A percentile compares a stretch with the other conserved stretches of the same genome.
Evolutionary conservation across 1,284 basidiomycete species (phyloP).

Genomic region (Anthracocystis panici-leucophaei): DNA sequence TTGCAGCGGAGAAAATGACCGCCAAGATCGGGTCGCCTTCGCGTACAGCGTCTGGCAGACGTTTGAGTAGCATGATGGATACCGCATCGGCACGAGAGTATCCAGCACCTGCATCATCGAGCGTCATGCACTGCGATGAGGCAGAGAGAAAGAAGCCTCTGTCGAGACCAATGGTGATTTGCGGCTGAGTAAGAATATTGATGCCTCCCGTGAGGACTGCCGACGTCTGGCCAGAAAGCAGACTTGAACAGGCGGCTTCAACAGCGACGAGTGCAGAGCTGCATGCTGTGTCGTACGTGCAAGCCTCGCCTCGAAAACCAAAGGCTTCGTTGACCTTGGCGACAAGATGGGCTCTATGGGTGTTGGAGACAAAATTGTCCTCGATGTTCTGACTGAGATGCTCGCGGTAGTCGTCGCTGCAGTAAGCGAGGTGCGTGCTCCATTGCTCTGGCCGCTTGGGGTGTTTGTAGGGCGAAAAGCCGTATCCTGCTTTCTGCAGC

Average conservation of each 20-base stretch:
- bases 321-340: slow-evolving; percentile 36
- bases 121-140: slow-evolving; percentile 52
- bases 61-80: slow-evolving; percentile 49
- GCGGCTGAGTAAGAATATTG: slow-evolving; percentile 55
- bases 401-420: slow-evolving; percentile 54
- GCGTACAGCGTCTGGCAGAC: slow-evolving; percentile 41
- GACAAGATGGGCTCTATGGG: slow-evolving; percentile 44
- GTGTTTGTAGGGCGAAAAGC: slow-evolving; percentile 25
- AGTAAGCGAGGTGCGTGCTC: slow-evolving; percentile 49
- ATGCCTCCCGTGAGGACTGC: slow-evolving; percentile 50
- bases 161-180: slow-evolving; percentile 56
- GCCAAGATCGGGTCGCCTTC: slow-evolving; percentile 52
- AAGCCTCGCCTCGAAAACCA: slow-evolving; percentile 48
- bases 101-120: slow-evolving; percentile 49
- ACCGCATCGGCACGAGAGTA: slow-evolving; percentile 54
- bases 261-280: slow-evolving; percentile 53
- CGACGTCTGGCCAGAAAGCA: slow-evolving; percentile 28
- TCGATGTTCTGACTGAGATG: slow-evolving; percentile 48
- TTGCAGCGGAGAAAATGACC: slow-evolving; percentile 43
- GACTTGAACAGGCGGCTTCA: slow-evolving; percentile 46
- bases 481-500: slow-evolving; percentile 41
- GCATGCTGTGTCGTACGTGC: slow-evolving; percentile 54
- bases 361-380: slow-evolving; percentile 32
- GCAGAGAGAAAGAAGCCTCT: slow-evolving; percentile 54
- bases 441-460: slow-evolving; percentile 31